Conservation (phyloP, 169 alveolate species). For the Eimeria necatrix region DNA sequence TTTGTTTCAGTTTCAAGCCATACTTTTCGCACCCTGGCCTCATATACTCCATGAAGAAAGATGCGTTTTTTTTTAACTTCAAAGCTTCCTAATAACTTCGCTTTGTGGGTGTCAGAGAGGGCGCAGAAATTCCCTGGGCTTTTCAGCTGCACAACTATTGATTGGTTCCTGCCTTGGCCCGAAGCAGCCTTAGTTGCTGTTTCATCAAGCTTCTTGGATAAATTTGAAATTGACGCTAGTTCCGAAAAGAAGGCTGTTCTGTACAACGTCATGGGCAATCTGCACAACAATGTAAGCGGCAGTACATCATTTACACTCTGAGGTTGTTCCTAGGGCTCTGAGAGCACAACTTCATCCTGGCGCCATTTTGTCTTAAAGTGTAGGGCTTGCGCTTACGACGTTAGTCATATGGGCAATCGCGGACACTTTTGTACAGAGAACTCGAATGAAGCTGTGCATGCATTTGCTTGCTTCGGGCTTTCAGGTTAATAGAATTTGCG, state of each 20-base stretch:
- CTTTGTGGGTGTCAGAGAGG: conserved; percentile 85
- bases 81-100: neutral
- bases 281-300: conserved; percentile 68
- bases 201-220: conserved; percentile 93
- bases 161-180: conserved; percentile 99
- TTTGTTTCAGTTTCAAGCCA: no score
- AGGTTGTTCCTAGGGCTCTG: no score
- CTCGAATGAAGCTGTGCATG: neutral
- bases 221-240: conserved; percentile 90
- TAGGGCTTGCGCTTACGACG: no score
- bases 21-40: no score
- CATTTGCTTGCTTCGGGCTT: conserved; percentile 89
- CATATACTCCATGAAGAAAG: no score
- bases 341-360: no score
- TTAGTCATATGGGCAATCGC: neutral
- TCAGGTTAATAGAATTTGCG: conserved; percentile 90
- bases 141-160: conserved; percentile 95
- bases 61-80: no score
- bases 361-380: no score
- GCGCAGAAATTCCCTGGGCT: conserved; percentile 98
- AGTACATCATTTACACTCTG: neutral
- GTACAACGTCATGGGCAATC: conserved; percentile 93
- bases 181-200: conserved; percentile 98
- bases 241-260: conserved; percentile 89
- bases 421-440: neutral